Conservation (phyloP, 495 filamentous ascomycete species). For the Hyaloscypha hepaticicola region DNA sequence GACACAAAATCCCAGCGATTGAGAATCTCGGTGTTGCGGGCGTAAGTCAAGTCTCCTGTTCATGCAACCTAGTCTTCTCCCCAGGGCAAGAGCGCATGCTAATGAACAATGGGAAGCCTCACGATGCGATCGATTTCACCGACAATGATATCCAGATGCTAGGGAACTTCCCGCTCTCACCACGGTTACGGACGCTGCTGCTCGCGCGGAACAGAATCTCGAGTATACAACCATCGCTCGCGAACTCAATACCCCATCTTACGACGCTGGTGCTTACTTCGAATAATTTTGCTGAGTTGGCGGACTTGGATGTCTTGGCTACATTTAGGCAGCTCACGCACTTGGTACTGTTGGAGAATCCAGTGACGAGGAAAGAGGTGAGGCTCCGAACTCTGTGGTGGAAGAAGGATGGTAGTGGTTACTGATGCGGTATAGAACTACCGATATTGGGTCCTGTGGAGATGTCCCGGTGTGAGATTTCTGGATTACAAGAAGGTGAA, state of each 20-base stretch:
- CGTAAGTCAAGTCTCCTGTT: constrained; percentile 52
- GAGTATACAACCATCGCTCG: constrained; percentile 71
- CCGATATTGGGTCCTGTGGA: constrained; percentile 87
- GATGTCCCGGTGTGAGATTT: constrained; percentile 79
- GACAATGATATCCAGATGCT: constrained; percentile 93
- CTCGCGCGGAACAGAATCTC: constrained; percentile 86
- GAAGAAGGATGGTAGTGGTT: neutral
- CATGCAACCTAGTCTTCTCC: no score
- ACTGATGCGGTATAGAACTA: constrained; percentile 63
- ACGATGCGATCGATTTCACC: constrained; percentile 96
- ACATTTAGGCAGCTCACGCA: constrained; percentile 70
- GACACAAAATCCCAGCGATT: constrained; percentile 95
- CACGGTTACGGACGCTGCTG: constrained; percentile 80
- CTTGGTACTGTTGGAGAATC: constrained; percentile 80
- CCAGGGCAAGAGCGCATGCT: neutral
- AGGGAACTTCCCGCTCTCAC: constrained; percentile 91
- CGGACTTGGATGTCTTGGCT: constrained; percentile 84
- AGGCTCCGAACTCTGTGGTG: constrained; percentile 31
- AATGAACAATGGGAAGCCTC: constrained; percentile 47
- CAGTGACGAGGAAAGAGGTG: constrained; percentile 90
- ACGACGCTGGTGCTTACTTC: constrained; percentile 72
- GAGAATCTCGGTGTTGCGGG: constrained; percentile 97
- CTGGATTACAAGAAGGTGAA: constrained; percentile 93
- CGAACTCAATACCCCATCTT: constrained; percentile 73
- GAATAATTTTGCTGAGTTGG: constrained; percentile 75